Evolutionary conservation across 805 yeast species (phyloP).

Genomic region (Zygoascus biomembranicola): DNA sequence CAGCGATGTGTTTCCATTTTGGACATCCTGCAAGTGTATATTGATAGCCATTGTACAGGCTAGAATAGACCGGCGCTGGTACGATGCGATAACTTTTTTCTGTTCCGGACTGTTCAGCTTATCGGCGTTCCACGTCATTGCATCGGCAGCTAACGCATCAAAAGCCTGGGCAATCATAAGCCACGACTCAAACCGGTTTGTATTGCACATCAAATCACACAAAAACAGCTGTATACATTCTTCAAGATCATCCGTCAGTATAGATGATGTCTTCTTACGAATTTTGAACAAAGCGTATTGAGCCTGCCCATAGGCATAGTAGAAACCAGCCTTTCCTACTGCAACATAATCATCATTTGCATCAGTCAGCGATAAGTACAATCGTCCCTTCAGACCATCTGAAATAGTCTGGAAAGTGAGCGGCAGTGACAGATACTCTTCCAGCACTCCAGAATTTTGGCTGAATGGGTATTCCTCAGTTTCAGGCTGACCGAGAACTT

Average conservation of each 20-base stretch:
- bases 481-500: slow-evolving; percentile 59
- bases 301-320: slow-evolving; percentile 59
- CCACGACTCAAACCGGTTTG: slow-evolving; percentile 80
- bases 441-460: slow-evolving; percentile 35
- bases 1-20: background rate
- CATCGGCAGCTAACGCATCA: slow-evolving; percentile 77
- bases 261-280: slow-evolving; percentile 70
- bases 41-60: slow-evolving; percentile 71
- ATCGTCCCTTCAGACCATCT: slow-evolving; percentile 17
- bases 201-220: slow-evolving; percentile 58
- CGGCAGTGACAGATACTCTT: slow-evolving; percentile 35
- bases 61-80: slow-evolving; percentile 61
- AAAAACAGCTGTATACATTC: slow-evolving; percentile 58
- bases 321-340: slow-evolving; percentile 48
- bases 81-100: slow-evolving; percentile 48
- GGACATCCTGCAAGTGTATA: slow-evolving; percentile 21
- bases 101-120: slow-evolving; percentile 57
- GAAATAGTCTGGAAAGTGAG: slow-evolving; percentile 16
- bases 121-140: slow-evolving; percentile 86
- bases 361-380: slow-evolving; percentile 13
- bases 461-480: slow-evolving; percentile 19
- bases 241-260: slow-evolving; percentile 74
- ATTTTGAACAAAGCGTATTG: slow-evolving; percentile 60
- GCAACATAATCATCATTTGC: slow-evolving; percentile 25
- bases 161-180: slow-evolving; percentile 70